Evolutionary conservation across 140 eudicot genomes (phyloP).

Genomic region (Flaveria floridana): DNA sequence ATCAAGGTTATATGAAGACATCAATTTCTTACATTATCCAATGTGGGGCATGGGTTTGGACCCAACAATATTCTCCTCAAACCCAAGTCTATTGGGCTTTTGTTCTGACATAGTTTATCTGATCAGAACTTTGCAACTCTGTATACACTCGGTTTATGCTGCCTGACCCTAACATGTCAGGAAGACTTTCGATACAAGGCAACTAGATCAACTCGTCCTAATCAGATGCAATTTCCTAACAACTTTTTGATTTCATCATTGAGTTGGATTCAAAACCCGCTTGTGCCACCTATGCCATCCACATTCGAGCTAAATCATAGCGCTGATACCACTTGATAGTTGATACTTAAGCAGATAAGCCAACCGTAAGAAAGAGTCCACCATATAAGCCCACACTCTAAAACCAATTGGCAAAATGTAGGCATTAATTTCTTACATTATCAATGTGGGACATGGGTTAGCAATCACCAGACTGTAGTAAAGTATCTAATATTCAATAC

Average conservation of each 20-base stretch:
- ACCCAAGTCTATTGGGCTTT: neutral
- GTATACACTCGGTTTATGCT: no score
- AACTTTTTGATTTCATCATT: no score
- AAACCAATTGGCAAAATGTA: neutral
- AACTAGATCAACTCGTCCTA: no score
- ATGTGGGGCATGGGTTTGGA: neutral
- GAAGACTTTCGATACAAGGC: no score
- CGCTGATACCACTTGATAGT: no score
- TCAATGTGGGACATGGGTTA: neutral
- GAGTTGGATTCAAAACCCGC: no score
- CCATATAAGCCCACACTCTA: slow-evolving; percentile 1
- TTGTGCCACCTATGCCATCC: no score
- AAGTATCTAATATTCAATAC: slow-evolving; percentile 33
- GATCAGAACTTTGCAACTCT: neutral
- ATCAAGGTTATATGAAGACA: neutral
- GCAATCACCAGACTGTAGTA: neutral
- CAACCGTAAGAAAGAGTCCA: neutral
- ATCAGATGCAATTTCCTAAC: no score
- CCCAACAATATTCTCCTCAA: neutral
- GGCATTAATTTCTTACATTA: neutral
- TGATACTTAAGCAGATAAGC: no score
- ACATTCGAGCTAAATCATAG: no score
- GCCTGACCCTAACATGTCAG: no score
- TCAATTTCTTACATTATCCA: neutral
- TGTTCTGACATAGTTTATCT: neutral